Evolutionary conservation across 495 filamentous ascomycete genomes (phyloP), one percentile per base, ranked within the genome.

Genomic region (Penicillium steckii): DNA sequence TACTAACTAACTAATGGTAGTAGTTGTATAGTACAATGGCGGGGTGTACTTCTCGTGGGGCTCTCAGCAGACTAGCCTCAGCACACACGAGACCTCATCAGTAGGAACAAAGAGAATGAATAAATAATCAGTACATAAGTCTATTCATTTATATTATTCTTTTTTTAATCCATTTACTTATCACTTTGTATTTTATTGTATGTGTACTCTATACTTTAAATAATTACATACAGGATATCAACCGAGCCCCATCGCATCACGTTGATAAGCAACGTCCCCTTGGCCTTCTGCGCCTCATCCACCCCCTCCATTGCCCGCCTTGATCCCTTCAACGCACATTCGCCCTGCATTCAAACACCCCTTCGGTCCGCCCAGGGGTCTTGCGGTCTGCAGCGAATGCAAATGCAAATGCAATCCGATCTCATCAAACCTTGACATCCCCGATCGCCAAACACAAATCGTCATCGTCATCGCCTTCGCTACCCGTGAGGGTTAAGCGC

Each of bases 211-310:
- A n/a, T 47, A 46, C 26, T 22, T 26, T 37, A 18, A 42, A 24
- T 22, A n/a, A 23, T 30, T 43, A 21, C 37, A n/a, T n/a, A n/a
- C n/a, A n/a, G n/a, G n/a, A n/a, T n/a, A n/a, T n/a, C n/a, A n/a
- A n/a, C n/a, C n/a, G n/a, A n/a, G n/a, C 40, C 23, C 50, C 52
- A 56, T 59, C 62, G 62, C 62, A 65, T 65, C 62, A 48, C 47
- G 21, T 32, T 52, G 61, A 63, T 64, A 58, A 64, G 57, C 48
- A 37, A 37, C 30, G 50, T 27, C 42, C 24, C n/a, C 57, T 64
- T 61, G 63, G 63, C 59, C 43, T 56, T 56, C 56, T 57, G 57
- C 60, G 46, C 37, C 60, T 57, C 61, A 56, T 61, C 46, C 15
- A 27, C 61, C 55, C 62, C 55, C 55, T 56, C 55, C 59, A 61